Base-by-base conservation (phyloP, 768 basidiomycete species). In the Lactarius hatsudake region DNA sequence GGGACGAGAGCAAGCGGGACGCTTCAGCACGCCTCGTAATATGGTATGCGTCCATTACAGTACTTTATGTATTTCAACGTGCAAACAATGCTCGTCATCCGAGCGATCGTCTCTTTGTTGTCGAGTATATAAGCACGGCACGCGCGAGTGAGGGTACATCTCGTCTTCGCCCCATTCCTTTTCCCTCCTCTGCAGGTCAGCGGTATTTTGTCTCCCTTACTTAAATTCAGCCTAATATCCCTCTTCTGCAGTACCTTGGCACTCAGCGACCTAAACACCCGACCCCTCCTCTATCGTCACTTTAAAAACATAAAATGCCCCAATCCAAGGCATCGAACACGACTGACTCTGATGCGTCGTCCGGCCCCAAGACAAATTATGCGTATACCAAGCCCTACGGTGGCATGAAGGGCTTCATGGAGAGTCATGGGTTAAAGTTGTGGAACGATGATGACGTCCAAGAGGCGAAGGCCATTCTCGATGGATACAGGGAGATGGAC, bases 361-460 rank as follows among this genome's bases (percentile, higher is more conserved):
- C 45, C 28, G 28, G 23, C 26, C 61, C 65, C 18, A 53, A 43
- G 36, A 40, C 65, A 5, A 42, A 66, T n/a, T 66, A 67, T 26
- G 38, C 26, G n/a, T 55, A 43, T 8, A 12, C 59, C 43, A 66
- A 68, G 56, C 18, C 45, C 45, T 70, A 48, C 32, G 73, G 71
- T n/a, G 64, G 65, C n/a, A 72, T 64, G 64, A 15, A 67, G 23
- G 64, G 63, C 53, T 73, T 74, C 53, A 71, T 71, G 71, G 13
- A 38, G 10, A 68, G 62, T 30, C 66, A 70, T 34, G 72, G 72
- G 5, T 42, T 74, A 63, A 74, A 74, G 65, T 28, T 72, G 18
- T 72, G 20, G 28, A 63, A 73, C 43, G 13, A 30, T 3, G 71
- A 61, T 62, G 72, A 71, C 42, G 43, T 66, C n/a, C 56, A 66